Conservation (phyloP, 2,329 filamentous ascomycete genomes). For the Ophiostoma sp. region DNA sequence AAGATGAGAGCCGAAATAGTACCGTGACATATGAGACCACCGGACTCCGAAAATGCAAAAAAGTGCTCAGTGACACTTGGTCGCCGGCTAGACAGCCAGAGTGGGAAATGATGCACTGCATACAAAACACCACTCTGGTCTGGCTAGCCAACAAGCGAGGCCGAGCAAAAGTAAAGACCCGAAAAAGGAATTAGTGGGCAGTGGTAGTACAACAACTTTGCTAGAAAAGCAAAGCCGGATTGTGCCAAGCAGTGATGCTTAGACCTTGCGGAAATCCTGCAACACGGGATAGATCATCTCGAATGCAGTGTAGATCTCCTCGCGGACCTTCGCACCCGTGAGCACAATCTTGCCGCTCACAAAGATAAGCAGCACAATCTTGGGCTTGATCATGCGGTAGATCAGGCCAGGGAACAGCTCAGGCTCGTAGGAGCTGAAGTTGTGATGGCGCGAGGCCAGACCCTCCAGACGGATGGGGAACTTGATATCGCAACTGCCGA, state of each 20-base stretch:
- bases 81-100: background rate
- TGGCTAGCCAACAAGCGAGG: background rate
- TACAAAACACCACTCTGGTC: background rate
- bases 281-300: conserved; percentile 97
- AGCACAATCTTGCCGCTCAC: conserved; percentile 97
- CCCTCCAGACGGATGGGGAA: conserved; percentile 97
- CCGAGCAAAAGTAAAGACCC: conserved; percentile 3
- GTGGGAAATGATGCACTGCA: conserved; percentile 2
- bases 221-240: background rate
- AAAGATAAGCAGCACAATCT: conserved; percentile 97
- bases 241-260: conserved; percentile 24
- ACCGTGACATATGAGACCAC: background rate
- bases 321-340: conserved; percentile 94
- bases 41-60: conserved; percentile 20
- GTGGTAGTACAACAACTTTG: conserved; percentile 24
- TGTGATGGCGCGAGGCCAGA: conserved; percentile 96
- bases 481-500: conserved; percentile 98
- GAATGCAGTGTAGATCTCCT: conserved; percentile 96
- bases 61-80: background rate
- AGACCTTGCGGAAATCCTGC: conserved; percentile 60
- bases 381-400: conserved; percentile 99
- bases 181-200: conserved; percentile 20
- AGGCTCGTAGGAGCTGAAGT: conserved; percentile 96
- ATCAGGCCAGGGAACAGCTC: conserved; percentile 98
- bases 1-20: background rate